A percentile compares a stretch with the other conserved stretches of the same genome.
phyloP scores from a whole-genome alignment of 805 yeast species.

The Candida multigemmis region DNA sequence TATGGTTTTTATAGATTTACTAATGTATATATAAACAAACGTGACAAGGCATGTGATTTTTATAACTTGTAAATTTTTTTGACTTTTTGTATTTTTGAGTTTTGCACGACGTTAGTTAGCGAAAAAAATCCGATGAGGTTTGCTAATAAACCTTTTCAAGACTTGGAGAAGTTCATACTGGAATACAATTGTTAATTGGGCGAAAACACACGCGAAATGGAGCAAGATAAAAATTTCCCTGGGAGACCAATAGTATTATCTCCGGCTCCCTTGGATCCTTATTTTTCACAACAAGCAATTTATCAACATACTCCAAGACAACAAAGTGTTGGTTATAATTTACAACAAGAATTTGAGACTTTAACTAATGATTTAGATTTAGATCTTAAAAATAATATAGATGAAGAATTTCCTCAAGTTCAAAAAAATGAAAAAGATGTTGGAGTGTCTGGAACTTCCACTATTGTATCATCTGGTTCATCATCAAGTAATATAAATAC shows the following conservation, averaged over 20 bases:
- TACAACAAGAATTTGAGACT: conserved; percentile 40
- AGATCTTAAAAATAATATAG: conserved; percentile 19
- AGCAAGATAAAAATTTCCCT: conserved; percentile 8
- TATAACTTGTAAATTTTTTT: too few species aligned
- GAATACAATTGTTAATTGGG: too few species aligned
- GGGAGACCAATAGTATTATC: conserved; percentile 32
- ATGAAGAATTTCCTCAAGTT: background rate
- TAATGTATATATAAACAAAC: too few species aligned
- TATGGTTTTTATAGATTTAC: too few species aligned
- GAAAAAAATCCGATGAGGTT: too few species aligned
- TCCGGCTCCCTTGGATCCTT: conserved; percentile 28
- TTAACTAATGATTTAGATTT: conserved; percentile 36
- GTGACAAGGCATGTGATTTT: too few species aligned
- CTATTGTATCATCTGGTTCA: conserved; percentile 1
- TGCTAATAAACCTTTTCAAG: too few species aligned
- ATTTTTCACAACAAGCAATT: background rate
- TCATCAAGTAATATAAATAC: too few species aligned
- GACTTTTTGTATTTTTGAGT: too few species aligned
- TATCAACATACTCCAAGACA: conserved; percentile 18
- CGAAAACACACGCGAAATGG: too few species aligned
- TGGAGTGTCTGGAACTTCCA: background rate
- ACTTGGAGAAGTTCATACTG: too few species aligned
- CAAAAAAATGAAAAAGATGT: background rate
- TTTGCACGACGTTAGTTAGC: too few species aligned
- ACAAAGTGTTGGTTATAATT: conserved; percentile 36